Percentiles rank a stretch among this genome's conserved stretches.
Evolutionary conservation across 805 yeast genomes (phyloP).

Genomic region (Cyberlindnera lachancei): DNA sequence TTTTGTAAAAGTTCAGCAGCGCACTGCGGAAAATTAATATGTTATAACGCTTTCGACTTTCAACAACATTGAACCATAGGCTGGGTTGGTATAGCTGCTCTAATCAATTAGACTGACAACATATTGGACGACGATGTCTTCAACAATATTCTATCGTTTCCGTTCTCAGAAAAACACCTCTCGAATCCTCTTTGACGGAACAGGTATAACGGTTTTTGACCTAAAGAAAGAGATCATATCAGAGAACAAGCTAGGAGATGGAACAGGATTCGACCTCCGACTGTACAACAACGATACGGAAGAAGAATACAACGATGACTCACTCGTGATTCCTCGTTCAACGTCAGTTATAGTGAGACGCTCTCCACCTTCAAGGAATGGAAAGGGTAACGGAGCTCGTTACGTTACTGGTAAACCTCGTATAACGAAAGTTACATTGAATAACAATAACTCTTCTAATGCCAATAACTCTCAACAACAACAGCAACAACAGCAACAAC

Average conservation of each 20-base stretch:
- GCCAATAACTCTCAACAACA: conserved; percentile 9
- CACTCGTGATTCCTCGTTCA: conserved; percentile 85
- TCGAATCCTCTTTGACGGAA: conserved; percentile 86
- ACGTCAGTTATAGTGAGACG: conserved; percentile 75
- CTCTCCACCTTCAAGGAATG: conserved; percentile 51
- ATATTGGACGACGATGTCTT: too few species aligned
- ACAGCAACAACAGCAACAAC: background rate
- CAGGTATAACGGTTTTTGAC: conserved; percentile 93
- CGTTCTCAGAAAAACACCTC: conserved; percentile 75
- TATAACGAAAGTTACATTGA: conserved; percentile 27
- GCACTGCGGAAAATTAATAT: too few species aligned
- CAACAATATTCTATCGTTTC: conserved; percentile 82
- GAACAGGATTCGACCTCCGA: conserved; percentile 74
- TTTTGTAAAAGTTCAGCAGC: too few species aligned
- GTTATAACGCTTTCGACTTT: too few species aligned
- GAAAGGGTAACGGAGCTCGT: conserved; percentile 50
- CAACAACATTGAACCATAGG: too few species aligned
- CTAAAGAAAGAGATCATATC: conserved; percentile 82
- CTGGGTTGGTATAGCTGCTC: too few species aligned
- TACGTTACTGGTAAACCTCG: conserved; percentile 70
- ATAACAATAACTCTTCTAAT: conserved; percentile 7
- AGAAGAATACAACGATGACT: conserved; percentile 80
- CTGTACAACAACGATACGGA: conserved; percentile 64
- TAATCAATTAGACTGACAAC: too few species aligned
- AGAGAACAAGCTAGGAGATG: conserved; percentile 74